A percentile compares a stretch with the other conserved stretches of the same genome.
Conservation (phyloP, 306 rosid species). For the Fragaria iinumae region DNA sequence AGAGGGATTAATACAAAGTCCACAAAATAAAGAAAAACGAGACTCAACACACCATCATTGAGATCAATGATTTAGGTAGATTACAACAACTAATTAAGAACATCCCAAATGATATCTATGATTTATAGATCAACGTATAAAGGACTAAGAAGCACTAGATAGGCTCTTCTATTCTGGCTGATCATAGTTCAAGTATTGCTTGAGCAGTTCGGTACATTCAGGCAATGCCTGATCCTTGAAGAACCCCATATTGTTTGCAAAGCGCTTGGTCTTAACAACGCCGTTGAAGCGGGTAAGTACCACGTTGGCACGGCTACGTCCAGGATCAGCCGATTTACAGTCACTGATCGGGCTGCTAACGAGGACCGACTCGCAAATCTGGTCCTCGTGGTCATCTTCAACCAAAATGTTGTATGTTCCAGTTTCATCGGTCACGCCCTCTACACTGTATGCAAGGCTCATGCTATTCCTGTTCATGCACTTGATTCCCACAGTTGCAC, state of each 20-base stretch:
- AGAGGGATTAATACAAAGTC: background rate
- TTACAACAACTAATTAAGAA: background rate
- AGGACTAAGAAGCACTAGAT: background rate
- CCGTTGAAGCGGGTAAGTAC: constrained; percentile 61
- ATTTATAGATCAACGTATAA: background rate
- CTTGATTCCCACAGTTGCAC: constrained; percentile 57
- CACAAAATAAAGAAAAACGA: background rate
- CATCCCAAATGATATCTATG: background rate
- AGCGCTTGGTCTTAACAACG: constrained; percentile 35
- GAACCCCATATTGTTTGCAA: constrained; percentile 67
- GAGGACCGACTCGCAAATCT: constrained; percentile 45
- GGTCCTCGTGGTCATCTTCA: constrained; percentile 51
- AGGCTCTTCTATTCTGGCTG: constrained; percentile 3
- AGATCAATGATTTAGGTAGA: background rate
- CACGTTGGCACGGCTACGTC: constrained; percentile 49
- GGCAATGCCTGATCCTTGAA: constrained; percentile 42
- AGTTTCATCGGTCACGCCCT: constrained; percentile 40
- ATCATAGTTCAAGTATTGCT: constrained; percentile 42
- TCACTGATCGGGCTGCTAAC: constrained; percentile 41
- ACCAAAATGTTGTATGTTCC: constrained; percentile 54
- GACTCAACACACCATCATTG: background rate
- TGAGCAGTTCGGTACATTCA: constrained; percentile 37
- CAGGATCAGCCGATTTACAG: constrained; percentile 45
- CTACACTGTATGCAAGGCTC: constrained; percentile 29
- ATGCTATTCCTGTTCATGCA: constrained; percentile 49